Base-by-base conservation (phyloP, 1,139 yeast genomes). In the Wickerhamiella infanticola region DNA sequence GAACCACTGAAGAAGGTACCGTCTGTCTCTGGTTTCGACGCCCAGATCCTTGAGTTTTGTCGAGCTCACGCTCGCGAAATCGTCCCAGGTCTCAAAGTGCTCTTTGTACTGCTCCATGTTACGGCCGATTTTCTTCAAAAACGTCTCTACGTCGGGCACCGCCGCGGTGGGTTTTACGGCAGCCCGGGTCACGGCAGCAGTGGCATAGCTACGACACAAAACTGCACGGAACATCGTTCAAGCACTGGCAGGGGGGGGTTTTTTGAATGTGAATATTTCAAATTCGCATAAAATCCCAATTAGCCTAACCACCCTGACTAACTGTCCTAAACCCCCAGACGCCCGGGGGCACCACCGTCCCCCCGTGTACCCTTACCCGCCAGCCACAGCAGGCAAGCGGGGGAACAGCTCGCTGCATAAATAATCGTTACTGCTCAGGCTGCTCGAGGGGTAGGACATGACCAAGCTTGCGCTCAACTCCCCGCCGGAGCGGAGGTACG, bases 41-140 rank as follows among this genome's bases (percentile, higher is more conserved):
- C 96, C 97, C 63, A 77, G 70, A 45, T 74, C 75, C 61, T 84
- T 85, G 75, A 88, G 67, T 38, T 69, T 67, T 47, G 63, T 60
- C 3, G 86, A 73, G 13, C 71, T 60, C 50, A 79, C 70, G 25
- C 62, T 62, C 62, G 84, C 77, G 51, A 88, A 72, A 55, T 74
- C 72, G 35, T 75, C 70, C 81, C 94, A 83, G 51, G 77, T 71
- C 57, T 83, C 94, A 58, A 84, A 88, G 4, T 72, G 62, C 43
- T 80, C 93, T 9, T 69, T 67, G 56, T 78, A 78, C 58, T 86
- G 95, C 24, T 66, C 58, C 51, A 79, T 67, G 51, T 75, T 73
- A 54, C 95, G 78, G 3, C 97, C 97, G 51, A 88, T 86, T 53
- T 73, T 72, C 24, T 63, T 66, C 50, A 88, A 69, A 58, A 88